Evolutionary conservation across 768 basidiomycete species (phyloP), one percentile per base, ranked within the genome.

Genomic region (Kwoniella botswanensis): DNA sequence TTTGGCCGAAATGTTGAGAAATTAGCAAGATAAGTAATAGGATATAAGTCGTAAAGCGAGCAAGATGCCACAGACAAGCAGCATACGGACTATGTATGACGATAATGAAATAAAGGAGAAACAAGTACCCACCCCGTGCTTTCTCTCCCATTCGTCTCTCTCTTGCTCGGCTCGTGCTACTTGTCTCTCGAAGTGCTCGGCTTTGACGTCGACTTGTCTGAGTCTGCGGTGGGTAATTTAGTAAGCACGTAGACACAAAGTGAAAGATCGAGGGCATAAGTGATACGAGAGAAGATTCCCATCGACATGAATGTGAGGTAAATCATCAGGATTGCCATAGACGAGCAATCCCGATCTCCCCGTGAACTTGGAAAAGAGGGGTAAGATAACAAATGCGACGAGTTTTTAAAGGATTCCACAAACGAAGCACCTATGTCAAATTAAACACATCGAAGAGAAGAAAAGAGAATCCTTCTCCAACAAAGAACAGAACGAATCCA

Each of bases 111-210:
- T 24, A 22, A 26, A 35, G 17, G 17, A 21, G 26, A 56, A 52
- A 60, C 29, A n/a, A 24, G 12, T 4, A 85, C 89, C 78, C 79
- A 93, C 94, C 87, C 95, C 95, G 86, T 89, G 92, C 85, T 96
- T 98, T 88, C 90, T 89, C 89, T 97, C 95, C 93, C 92, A 94
- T 52, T 82, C 79, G 83, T 98, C 96, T 62, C 95, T 90, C 84
- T 99, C 97, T 81, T 92, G 89, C 83, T 98, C 95, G 59, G 89
- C 86, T 55, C 92, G 88, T 74, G 89, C 87, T 21, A 97, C 90
- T 82, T 95, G 93, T 60, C 94, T 89, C 85, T 98, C 96, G 82
- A 93, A 97, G 86, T 98, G 94, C 84, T 99, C 97, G 11, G 96
- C 96, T 86, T 98, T 99, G 85, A 98, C 91, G 82, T 99, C 97